Conservation (phyloP, 2,329 filamentous ascomycete species). For the Cercospora citrullina region DNA sequence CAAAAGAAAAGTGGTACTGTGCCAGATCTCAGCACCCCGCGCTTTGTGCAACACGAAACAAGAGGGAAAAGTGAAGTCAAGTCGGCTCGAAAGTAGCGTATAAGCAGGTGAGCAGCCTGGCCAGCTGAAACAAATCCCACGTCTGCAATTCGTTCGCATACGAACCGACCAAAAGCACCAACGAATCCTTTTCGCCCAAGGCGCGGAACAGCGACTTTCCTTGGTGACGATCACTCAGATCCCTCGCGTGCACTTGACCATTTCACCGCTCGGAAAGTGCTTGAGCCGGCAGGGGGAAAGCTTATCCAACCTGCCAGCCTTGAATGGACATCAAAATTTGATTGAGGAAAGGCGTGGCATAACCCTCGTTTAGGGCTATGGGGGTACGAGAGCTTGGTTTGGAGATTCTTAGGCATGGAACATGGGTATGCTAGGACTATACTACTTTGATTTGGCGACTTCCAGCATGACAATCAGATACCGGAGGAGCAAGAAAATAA, state of each 20-base stretch:
- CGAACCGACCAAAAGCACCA: neutral
- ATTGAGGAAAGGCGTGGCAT: neutral
- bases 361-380: neutral
- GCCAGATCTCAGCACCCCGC: neutral
- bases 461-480: neutral
- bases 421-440: neutral
- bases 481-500: neutral
- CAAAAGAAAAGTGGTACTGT: neutral
- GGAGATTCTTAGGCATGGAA: neutral
- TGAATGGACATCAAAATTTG: neutral
- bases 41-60: neutral
- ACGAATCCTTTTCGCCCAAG: neutral
- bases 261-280: neutral
- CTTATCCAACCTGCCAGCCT: neutral
- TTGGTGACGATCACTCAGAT: neutral
- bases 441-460: neutral
- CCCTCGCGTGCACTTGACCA: neutral
- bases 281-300: neutral
- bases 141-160: neutral
- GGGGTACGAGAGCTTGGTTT: neutral
- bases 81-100: neutral
- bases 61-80: neutral
- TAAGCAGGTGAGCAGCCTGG: neutral
- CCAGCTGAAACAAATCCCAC: neutral
- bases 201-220: neutral